Evolutionary conservation across 768 basidiomycete genomes (phyloP), one percentile per base, ranked within the genome.

Genomic region (Hebeloma cylindrosporum): DNA sequence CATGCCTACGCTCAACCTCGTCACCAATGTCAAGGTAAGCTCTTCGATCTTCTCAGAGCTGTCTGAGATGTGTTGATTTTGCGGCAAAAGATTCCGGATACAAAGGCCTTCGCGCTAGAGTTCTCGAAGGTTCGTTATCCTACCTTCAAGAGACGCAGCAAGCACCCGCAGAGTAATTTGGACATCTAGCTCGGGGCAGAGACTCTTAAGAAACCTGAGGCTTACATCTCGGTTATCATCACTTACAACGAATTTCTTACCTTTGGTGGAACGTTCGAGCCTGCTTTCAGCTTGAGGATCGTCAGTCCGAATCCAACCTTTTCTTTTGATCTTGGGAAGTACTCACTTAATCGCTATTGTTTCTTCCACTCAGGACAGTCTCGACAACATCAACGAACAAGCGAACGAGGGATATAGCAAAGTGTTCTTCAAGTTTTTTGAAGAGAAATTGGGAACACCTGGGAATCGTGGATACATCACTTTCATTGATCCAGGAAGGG

Each of bases 241-340:
- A 68, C 60, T 8, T 71, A 81, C 66, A 79, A 82, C 52, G 79
- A 85, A 41, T 71, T 68, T 26, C 71, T 86, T 47, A 73, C 79
- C 3, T 86, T 80, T 55, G 68, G 52, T 14, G 85, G 84, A 10
- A 76, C 77, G 3, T 76, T 83, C 41, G 83, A 85, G 11, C 85
- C 85, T 14, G 80, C 83, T 3, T 77, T 84, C 62, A 66, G 75
- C 38, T 64, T 88, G 41, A 63, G 60, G 34, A 64, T 84, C 47
- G 86, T 88, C 47, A 41, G 83, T 69, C 6, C 20, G 5, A 16
- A 4, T 9, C 36, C 25, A 9, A 6, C 17, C n/a, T n/a, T n/a
- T n/a, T n/a, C n/a, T n/a, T n/a, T n/a, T n/a, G n/a, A 5, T 18
- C 14, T 7, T 11, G 23, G 3, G 20, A 16, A 7, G 17, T 32